Percentiles rank a stretch among this genome's conserved stretches.
Evolutionary conservation across 495 filamentous ascomycete species (phyloP).

Genomic region (Stereocaulon alpinum): DNA sequence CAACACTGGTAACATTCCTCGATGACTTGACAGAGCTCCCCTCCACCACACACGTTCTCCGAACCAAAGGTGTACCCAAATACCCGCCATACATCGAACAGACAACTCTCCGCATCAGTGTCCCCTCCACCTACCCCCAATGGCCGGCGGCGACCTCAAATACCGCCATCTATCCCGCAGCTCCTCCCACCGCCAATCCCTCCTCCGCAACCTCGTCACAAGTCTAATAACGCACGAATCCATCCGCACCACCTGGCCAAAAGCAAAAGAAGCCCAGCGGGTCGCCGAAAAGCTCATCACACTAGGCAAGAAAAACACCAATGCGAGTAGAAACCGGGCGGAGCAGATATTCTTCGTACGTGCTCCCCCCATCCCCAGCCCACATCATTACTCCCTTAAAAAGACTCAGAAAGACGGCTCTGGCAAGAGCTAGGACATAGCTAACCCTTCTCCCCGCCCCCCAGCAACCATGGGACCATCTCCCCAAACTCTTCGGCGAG

Average conservation of each 20-base stretch:
- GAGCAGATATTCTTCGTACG: slow-evolving; percentile 73
- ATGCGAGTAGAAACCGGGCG: slow-evolving; percentile 56
- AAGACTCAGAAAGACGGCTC: not conserved
- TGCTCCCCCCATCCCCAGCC: slow-evolving; percentile 11
- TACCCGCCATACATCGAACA: not conserved
- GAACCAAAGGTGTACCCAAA: not conserved
- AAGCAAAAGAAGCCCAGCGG: slow-evolving; percentile 92
- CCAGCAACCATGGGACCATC: slow-evolving; percentile 51
- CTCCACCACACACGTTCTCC: not conserved
- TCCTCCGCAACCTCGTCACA: slow-evolving; percentile 92
- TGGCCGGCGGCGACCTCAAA: slow-evolving; percentile 77
- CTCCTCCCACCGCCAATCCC: slow-evolving; percentile 78
- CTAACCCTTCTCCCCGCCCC: not conserved
- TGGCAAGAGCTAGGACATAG: too few relatives aligned
- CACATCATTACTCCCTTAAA: not conserved
- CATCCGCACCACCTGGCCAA: slow-evolving; percentile 88
- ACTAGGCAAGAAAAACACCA: slow-evolving; percentile 80
- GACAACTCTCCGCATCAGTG: not conserved
- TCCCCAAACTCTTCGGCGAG: slow-evolving; percentile 82
- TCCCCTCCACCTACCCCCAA: slow-evolving; percentile 29
- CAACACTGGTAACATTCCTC: not conserved
- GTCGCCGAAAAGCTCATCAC: slow-evolving; percentile 91
- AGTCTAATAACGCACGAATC: slow-evolving; percentile 88
- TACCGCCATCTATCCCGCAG: slow-evolving; percentile 78
- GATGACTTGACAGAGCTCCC: not conserved